These are phyloP conservation scores for Psilocybe mexicana DNA, from an alignment of 1,284 basidiomycete species.

Conservation along the genomic window DNA sequence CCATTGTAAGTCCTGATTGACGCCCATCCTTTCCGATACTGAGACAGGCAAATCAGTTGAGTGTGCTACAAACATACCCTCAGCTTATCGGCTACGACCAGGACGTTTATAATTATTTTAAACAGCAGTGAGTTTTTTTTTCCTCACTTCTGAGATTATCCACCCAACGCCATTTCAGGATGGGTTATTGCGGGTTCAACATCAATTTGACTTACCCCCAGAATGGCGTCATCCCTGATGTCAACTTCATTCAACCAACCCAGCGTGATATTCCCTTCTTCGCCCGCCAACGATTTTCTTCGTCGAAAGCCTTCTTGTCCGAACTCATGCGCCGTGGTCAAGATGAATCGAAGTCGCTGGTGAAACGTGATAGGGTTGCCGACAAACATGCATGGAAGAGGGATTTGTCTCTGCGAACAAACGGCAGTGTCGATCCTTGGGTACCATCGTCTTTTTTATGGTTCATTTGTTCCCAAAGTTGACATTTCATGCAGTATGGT, in stretches of 20 bases:
- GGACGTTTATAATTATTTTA: slow-evolving; percentile 66
- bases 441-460: slow-evolving; percentile 26
- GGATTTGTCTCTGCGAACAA: slow-evolving; percentile 42
- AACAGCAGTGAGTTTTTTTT: slow-evolving; percentile 54
- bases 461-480: background rate
- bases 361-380: slow-evolving; percentile 27
- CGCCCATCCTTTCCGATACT: background rate
- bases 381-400: slow-evolving; percentile 41
- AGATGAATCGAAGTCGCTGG: slow-evolving; percentile 19
- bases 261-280: slow-evolving; percentile 31
- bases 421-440: slow-evolving; percentile 56
- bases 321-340: slow-evolving; percentile 29
- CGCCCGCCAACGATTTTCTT: slow-evolving; percentile 15
- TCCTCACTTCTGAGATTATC: background rate
- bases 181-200: slow-evolving; percentile 63
- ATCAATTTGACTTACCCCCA: slow-evolving; percentile 74
- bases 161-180: slow-evolving; percentile 34
- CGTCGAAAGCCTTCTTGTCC: slow-evolving; percentile 26
- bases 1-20: slow-evolving; percentile 45
- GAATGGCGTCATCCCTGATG: slow-evolving; percentile 50
- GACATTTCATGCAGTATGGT: slow-evolving; percentile 44
- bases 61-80: slow-evolving; percentile 66
- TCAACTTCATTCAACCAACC: slow-evolving; percentile 37
- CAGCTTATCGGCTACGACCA: slow-evolving; percentile 72
- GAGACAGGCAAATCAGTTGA: slow-evolving; percentile 37